Evolutionary conservation across 306 rosid genomes (phyloP), one percentile per base, ranked within the genome.

Genomic region (Cicer yamashitae): DNA sequence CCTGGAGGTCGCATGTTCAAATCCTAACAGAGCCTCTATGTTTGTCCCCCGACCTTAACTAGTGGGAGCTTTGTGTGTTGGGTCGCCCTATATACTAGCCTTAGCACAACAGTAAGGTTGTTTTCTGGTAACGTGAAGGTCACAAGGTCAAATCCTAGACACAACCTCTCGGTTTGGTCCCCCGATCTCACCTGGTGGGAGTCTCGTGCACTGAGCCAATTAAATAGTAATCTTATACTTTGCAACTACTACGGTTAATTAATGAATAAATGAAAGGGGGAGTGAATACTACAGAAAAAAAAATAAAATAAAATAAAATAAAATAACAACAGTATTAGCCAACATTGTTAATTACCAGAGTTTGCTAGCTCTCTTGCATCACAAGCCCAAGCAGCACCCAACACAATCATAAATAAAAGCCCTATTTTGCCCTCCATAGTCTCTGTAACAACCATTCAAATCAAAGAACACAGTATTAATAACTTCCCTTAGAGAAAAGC

Each of bases 331-430:
- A n/a, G 20, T 17, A 5, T 70, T 15, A 65, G 11, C 39, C 25
- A 74, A 74, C 1, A 52, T 52, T 61, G 51, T 18, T 62, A 39
- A 3, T 56, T 69, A 81, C 79, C 79, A 6, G 18, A 25, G 3
- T 41, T 74, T 73, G 20, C 20, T 30, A 73, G 59, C 8, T 25
- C 62, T 25, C 81, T 84, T 71, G 94, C 88, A 76, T 84, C 83
- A 83, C 90, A 86, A 67, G 63, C 74, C 89, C 89, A 90, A 73
- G 85, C 73, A 79, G 85, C 87, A 78, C 81, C 85, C 70, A 90
- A 67, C 69, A 88, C 34, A 68, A 86, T 63, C 38, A 91, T 79
- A 82, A 92, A 66, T 7, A 90, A 61, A 12, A 90, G 7, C 79
- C 91, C 90, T 77, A 77, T 57, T 81, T 88, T 84, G 81, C 15